These are phyloP conservation scores for Saccharum officinarum DNA, from an alignment of 176 grass and related monocot genomes.

Conservation along the genomic window DNA sequence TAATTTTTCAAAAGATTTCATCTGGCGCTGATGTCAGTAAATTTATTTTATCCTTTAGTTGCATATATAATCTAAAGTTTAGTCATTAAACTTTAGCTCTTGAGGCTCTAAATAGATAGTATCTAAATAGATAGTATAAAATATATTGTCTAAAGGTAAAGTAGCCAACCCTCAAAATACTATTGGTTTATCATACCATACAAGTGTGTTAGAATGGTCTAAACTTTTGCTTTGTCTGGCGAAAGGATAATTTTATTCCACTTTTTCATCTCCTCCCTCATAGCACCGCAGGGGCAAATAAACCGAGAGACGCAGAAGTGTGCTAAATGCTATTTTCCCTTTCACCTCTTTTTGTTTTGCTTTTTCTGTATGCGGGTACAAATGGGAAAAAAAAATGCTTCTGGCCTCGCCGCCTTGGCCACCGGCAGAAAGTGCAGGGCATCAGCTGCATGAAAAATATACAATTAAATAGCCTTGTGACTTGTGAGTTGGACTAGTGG, in stretches of 20 bases:
- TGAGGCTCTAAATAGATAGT: too few relatives aligned
- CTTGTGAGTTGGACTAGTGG: neutral
- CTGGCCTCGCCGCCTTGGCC: conserved; percentile 33
- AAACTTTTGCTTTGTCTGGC: neutral
- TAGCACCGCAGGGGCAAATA: neutral
- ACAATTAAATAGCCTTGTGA: conserved; percentile 46
- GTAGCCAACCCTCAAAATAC: too few relatives aligned
- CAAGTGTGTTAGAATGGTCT: neutral
- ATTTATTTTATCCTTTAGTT: too few relatives aligned
- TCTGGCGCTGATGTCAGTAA: too few relatives aligned
- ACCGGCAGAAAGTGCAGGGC: conserved; percentile 24
- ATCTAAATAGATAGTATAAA: neutral
- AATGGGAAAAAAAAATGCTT: conserved; percentile 3
- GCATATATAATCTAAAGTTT: too few relatives aligned
- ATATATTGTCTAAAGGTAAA: neutral
- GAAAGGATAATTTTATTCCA: neutral
- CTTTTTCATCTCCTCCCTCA: neutral
- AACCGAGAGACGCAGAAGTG: neutral
- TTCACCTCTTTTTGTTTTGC: neutral
- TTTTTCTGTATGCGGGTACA: conserved; percentile 36
- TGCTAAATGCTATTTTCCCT: neutral
- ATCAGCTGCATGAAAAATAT: conserved; percentile 39
- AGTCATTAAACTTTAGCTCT: too few relatives aligned
- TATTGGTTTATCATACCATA: too few relatives aligned
- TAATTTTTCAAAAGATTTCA: too few relatives aligned